Conservation (phyloP, 164 flowering plant genomes). For the Magnolia changhungtana region DNA sequence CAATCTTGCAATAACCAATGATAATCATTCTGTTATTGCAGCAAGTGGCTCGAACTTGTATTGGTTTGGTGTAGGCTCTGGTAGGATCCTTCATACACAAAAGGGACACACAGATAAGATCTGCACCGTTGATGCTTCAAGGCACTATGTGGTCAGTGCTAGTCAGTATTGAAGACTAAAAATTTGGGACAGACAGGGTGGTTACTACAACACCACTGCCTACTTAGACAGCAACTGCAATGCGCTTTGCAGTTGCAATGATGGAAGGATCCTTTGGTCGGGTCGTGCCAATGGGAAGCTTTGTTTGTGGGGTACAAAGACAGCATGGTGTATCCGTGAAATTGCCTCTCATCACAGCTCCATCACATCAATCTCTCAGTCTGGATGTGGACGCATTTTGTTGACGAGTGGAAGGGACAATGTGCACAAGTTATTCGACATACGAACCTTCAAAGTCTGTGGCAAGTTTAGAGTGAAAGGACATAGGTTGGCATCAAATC, state of each 20-base stretch:
- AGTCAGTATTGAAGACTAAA: conserved; percentile 93
- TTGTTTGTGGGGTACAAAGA: conserved; percentile 75
- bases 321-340: conserved; percentile 75
- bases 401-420: conserved; percentile 94
- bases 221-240: conserved; percentile 82
- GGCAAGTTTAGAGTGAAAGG: conserved; percentile 69
- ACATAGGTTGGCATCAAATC: conserved; percentile 74
- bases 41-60: conserved; percentile 86
- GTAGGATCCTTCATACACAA: conserved; percentile 79
- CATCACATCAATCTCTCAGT: conserved; percentile 68
- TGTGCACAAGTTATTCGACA: conserved; percentile 77
- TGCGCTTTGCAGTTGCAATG: conserved; percentile 73
- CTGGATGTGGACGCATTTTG: conserved; percentile 61
- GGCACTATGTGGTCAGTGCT: conserved; percentile 73
- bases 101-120: conserved; percentile 92
- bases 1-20: conserved; percentile 78
- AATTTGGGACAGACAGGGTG: conserved; percentile 85
- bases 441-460: conserved; percentile 76
- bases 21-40: conserved; percentile 69
- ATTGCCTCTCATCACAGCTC: conserved; percentile 84
- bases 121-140: conserved; percentile 85
- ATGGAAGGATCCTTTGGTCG: conserved; percentile 79
- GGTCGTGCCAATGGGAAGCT: conserved; percentile 95
- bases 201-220: conserved; percentile 76
- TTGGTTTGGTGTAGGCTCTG: conserved; percentile 78